Evolutionary conservation across 2,329 filamentous ascomycete species (phyloP), one percentile per base, ranked within the genome.

Genomic region (Venturia asperata): DNA sequence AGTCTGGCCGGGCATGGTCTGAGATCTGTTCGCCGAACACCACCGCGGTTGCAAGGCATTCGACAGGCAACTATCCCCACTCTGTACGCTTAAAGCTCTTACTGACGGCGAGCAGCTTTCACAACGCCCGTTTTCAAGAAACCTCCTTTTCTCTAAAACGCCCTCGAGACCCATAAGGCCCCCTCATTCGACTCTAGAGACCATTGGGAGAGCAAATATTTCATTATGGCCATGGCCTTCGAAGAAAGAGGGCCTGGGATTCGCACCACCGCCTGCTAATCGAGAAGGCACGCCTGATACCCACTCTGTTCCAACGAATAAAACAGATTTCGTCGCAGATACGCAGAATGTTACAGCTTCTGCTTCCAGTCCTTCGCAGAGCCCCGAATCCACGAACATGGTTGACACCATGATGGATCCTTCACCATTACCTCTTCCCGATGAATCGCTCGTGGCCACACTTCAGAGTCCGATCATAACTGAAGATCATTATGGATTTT

Each of bases 401-500:
- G 34, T 19, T 10, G 11, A 43, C 19, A 17, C 61, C 11, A 24
- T 19, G 13, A 24, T 19, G 11, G 61, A 63, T n/a, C n/a, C 61
- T 15, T 37, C 61, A 7, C 43, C 42, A 39, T 10, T 49, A 21
- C 21, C 34, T 21, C 34, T 37, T 6, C 21, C 43, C 41, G 61
- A 63, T 19, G 34, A 43, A 5, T 39, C 61, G 34, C 11, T 52
- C 1, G 10, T 47, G 21, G 41, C n/a, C 42, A 42, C 61, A 19
- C n/a, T 39, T n/a, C 34, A 39, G n/a, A 27, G 7, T 24, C 41
- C 61, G 3, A 10, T 39, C 1, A 17, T 63, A 39, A 17, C 39
- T 58, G 64, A 66, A 34, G 37, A 58, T 11, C 62, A 66, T n/a
- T 84, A 96, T 66, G 94, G 94, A 68, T 97, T 92, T 72, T 80